Evolutionary conservation across 495 filamentous ascomycete species (phyloP).

Genomic region (Staphylotrichum longicolle): DNA sequence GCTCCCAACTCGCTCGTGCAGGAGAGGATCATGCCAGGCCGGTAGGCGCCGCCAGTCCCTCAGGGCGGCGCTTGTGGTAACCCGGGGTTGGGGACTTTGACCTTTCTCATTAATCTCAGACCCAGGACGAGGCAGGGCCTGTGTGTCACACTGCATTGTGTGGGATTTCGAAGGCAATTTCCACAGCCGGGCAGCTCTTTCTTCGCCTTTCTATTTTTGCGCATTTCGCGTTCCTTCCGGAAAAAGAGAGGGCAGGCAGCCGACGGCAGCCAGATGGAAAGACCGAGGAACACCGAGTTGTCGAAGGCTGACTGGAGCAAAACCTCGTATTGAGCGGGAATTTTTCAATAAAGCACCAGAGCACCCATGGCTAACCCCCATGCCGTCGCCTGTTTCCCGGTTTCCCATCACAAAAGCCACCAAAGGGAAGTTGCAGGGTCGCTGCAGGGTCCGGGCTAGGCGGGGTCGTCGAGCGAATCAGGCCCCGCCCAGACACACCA

Average conservation of each 20-base stretch:
- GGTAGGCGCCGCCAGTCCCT: neutral
- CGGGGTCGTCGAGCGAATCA: neutral
- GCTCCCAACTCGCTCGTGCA: too few relatives aligned
- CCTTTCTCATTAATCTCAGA: neutral
- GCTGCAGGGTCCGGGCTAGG: neutral
- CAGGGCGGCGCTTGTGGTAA: too few relatives aligned
- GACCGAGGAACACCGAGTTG: neutral
- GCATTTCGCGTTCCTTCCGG: neutral
- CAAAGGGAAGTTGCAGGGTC: neutral
- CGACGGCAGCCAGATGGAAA: neutral
- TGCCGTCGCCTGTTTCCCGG: neutral
- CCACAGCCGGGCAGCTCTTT: neutral
- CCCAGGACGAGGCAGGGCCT: neutral
- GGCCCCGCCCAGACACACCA: neutral
- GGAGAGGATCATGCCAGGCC: neutral
- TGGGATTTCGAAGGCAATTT: neutral
- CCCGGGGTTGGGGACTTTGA: too few relatives aligned
- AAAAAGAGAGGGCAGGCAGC: too few relatives aligned
- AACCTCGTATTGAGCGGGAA: neutral
- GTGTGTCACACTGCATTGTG: conserved; percentile 5
- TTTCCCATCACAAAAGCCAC: conserved; percentile 1
- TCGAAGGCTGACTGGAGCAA: neutral
- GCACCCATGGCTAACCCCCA: too few relatives aligned
- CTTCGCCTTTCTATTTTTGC: neutral
- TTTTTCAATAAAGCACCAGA: neutral